Evolutionary conservation across 2,329 filamentous ascomycete genomes (phyloP).

Genomic region (Graphiopsis chlorocephala): DNA sequence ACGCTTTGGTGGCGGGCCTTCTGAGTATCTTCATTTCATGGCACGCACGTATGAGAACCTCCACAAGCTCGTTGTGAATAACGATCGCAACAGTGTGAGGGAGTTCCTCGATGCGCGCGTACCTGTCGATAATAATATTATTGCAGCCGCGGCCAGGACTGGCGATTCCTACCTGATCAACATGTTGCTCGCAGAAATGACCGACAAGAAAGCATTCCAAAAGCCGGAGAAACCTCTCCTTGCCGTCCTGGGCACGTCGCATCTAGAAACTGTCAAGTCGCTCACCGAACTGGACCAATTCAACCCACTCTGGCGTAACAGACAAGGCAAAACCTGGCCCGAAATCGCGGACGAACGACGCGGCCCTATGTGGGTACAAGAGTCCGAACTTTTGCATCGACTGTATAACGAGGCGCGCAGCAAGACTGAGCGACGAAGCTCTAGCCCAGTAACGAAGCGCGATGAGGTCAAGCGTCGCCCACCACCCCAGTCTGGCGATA

Average conservation of each 20-base stretch:
- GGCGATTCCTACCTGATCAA: constrained; percentile 87
- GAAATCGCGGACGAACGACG: constrained; percentile 80
- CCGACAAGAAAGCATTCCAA: constrained; percentile 57
- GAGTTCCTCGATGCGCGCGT: constrained; percentile 46
- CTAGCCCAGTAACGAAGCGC: constrained; percentile 36
- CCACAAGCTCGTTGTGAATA: constrained; percentile 47
- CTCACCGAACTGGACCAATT: constrained; percentile 54
- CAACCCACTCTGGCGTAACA: constrained; percentile 72
- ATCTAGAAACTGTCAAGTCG: constrained; percentile 73
- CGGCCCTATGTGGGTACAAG: constrained; percentile 86
- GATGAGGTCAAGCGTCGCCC: constrained; percentile 28
- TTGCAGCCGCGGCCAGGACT: constrained; percentile 87
- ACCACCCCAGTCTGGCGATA: constrained; percentile 19
- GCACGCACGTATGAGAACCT: constrained; percentile 50
- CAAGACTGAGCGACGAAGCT: constrained; percentile 28
- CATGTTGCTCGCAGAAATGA: constrained; percentile 57
- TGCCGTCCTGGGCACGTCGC: constrained; percentile 84
- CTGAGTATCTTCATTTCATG: constrained; percentile 48
- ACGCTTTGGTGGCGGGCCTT: constrained; percentile 37
- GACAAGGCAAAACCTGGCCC: constrained; percentile 76
- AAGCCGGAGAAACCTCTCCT: constrained; percentile 90
- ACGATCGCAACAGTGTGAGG: constrained; percentile 48
- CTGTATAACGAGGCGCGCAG: constrained; percentile 59
- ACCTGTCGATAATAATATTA: constrained; percentile 69
- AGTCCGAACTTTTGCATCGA: constrained; percentile 75